Evolutionary conservation across 2,329 filamentous ascomycete genomes (phyloP), one percentile per base, ranked within the genome.

Genomic region (Cercospora citrullina): DNA sequence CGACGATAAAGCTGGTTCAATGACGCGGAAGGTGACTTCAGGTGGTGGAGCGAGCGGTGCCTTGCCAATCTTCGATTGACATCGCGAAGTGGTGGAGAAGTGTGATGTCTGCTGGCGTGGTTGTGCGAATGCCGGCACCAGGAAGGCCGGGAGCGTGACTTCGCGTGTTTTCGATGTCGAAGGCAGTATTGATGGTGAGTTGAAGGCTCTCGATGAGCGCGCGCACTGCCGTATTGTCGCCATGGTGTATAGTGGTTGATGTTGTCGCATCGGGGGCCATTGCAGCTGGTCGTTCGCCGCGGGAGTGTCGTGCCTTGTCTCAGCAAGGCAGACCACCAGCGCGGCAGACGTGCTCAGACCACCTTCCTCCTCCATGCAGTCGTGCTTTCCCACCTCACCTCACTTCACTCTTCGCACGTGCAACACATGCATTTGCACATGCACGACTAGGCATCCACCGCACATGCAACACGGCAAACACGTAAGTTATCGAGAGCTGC

Each of bases 21-120:
- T 82, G 10, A 87, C 82, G 51, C 81, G 82, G 71, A 99, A 84
- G 62, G 90, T 90, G 66, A 99, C 95, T 71, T 92, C 91, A 0
- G 91, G 90, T 0, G 94, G 94, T 33, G 97, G 85, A 64, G 92
- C 89, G 63, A 97, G 87, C 26, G 91, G 87, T 68, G 91, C 91
- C 74, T 89, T 87, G 74, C 95, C 95, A 70, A 99, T 90, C 84
- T 97, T 95, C 55, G 94, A 97, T 67, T 84, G 81, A 73, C 85
- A 84, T 77, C 81, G 80, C 63, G 87, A 78, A 53, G 92, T 90
- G 51, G 88, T 89, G 66, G 91, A 94, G 84, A 97, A 97, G 70
- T 82, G 86, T 84, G 58, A 77, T 70, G 72, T 69, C 45, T 71
- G 69, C 63, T 68, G 75, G 65, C 45, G 81, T 71, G 72, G 79